Base-by-base conservation (phyloP, 2,329 filamentous ascomycete species). In the Fusarium sp. region DNA sequence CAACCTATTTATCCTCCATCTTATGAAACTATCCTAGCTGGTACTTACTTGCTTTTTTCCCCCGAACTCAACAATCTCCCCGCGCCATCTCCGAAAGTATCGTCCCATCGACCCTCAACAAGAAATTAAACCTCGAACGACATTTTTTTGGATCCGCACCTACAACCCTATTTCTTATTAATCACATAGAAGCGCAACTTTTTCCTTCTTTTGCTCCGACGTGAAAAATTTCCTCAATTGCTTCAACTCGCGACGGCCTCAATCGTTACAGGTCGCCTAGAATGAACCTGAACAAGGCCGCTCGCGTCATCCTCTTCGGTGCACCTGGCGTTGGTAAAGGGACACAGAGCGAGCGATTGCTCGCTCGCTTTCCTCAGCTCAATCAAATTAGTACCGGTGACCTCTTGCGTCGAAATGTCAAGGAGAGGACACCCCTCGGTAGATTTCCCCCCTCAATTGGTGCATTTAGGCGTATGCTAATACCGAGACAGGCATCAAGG, bases 321-420 rank as follows among this genome's bases (percentile, higher is more conserved):
- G 95, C 95, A 58, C 96, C 96, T n/a, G 95, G 95, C 65, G 96
- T 97, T 64, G 96, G 96, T 71, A 99, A 99, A 83, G 96, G 95
- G 71, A 99, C 96, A 7, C 96, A 99, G 85, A 94, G 94, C 57
- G 93, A 97, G 82, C 91, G 96, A 70, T 87, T 99, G 71, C 91
- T 98, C 75, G 86, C 91, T 76, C 91, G 93, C 75, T 99, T 96
- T 80, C 94, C 95, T 7, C 93, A 98, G 79, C 87, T 99, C 51
- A 92, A 94, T 59, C 92, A 95, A 24, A 95, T 99, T 82, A 97
- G 94, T 83, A 97, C 96, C 8, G 96, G 96, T 69, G 95, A 99
- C 82, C 86, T 99, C 22, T 85, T 99, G 65, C 92, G 96, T 71
- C 91, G 94, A 80, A 97, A 98, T 91, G 95, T 99, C 79, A 92